phyloP scores from a whole-genome alignment of 1,139 yeast genomes.

The Zygosaccharomyces pseudobailii region DNA sequence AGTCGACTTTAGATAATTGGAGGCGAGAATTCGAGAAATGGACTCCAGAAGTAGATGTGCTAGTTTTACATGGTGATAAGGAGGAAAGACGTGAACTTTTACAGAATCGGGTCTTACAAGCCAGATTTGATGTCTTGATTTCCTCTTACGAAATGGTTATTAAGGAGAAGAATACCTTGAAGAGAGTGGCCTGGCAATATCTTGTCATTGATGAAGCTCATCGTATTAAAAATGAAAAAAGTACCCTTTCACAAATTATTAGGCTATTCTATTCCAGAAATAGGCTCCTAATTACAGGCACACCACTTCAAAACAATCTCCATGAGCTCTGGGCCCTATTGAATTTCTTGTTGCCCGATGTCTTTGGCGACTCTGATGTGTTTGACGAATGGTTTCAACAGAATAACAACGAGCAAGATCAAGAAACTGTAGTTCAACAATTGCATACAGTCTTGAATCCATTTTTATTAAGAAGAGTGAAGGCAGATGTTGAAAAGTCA shows the following conservation, averaged over 20 bases:
- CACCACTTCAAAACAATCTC: slow-evolving; percentile 73
- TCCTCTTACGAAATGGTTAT: slow-evolving; percentile 76
- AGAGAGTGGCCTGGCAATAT: slow-evolving; percentile 68
- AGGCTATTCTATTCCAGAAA: slow-evolving; percentile 67
- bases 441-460: slow-evolving; percentile 83
- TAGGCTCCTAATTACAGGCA: slow-evolving; percentile 70
- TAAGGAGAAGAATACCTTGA: slow-evolving; percentile 60
- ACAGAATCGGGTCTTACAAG: slow-evolving; percentile 46
- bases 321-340: slow-evolving; percentile 79
- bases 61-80: slow-evolving; percentile 70
- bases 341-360: slow-evolving; percentile 71
- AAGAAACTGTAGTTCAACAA: slow-evolving; percentile 72
- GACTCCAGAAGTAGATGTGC: slow-evolving; percentile 71
- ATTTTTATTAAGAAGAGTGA: slow-evolving; percentile 66
- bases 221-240: slow-evolving; percentile 73
- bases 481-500: slow-evolving; percentile 75
- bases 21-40: slow-evolving; percentile 68
- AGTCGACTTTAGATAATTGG: slow-evolving; percentile 79
- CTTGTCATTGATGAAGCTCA: slow-evolving; percentile 79
- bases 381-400: slow-evolving; percentile 70
- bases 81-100: slow-evolving; percentile 55
- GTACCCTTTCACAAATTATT: slow-evolving; percentile 67
- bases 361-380: slow-evolving; percentile 66
- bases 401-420: slow-evolving; percentile 39
- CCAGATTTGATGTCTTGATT: slow-evolving; percentile 68